Evolutionary conservation across 176 grass and related monocot species (phyloP).

Genomic region (Cocos nucifera): DNA sequence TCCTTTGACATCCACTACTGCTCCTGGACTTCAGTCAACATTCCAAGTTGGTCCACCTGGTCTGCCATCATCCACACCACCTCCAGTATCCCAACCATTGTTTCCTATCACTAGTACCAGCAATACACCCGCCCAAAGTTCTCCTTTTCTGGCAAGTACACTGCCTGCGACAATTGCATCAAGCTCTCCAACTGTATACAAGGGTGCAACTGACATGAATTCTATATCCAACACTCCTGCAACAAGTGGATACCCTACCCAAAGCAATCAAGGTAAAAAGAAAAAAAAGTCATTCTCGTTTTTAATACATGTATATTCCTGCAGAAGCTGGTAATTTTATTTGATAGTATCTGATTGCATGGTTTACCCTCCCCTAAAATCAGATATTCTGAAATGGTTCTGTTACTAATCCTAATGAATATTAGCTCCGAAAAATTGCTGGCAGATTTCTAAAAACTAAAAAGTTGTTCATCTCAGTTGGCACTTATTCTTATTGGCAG

Average conservation of each 20-base stretch:
- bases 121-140: constrained; percentile 38
- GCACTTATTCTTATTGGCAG: too few relatives aligned
- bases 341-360: too few relatives aligned
- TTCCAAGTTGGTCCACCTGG: constrained; percentile 44
- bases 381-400: too few relatives aligned
- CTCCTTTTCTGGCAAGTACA: constrained; percentile 32
- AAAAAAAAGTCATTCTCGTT: background rate
- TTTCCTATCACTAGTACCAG: constrained; percentile 69
- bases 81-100: constrained; percentile 65
- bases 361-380: too few relatives aligned
- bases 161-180: constrained; percentile 34
- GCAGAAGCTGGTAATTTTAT: too few relatives aligned
- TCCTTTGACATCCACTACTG: constrained; percentile 47
- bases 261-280: constrained; percentile 58
- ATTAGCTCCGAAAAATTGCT: too few relatives aligned
- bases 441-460: too few relatives aligned
- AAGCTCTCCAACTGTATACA: constrained; percentile 37
- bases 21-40: constrained; percentile 48
- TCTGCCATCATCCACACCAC: constrained; percentile 41
- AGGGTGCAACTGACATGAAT: constrained; percentile 8
- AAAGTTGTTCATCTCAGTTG: too few relatives aligned
- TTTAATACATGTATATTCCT: background rate
- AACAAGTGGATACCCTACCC: constrained; percentile 31
- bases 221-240: constrained; percentile 19
- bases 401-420: too few relatives aligned